phyloP scores from a whole-genome alignment of 306 rosid genomes.

The Rosa chinensis region DNA sequence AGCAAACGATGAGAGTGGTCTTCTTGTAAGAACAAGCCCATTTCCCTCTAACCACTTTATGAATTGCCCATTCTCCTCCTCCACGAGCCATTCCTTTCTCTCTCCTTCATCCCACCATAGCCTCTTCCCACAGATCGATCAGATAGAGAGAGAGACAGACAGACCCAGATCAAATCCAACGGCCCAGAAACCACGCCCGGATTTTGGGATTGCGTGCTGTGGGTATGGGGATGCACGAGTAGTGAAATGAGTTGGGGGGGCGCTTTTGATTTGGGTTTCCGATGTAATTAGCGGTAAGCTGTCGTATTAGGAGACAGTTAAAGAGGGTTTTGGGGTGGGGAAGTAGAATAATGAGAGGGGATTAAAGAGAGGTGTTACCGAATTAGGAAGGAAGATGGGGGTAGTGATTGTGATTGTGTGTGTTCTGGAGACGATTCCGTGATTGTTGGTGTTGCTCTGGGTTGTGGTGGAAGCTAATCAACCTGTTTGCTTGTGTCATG shows the following conservation, averaged over 20 bases:
- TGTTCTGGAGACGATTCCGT: slow-evolving; percentile 25
- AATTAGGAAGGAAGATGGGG: not conserved
- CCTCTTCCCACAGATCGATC: slow-evolving; percentile 24
- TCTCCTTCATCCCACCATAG: slow-evolving; percentile 86
- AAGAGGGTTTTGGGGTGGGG: no score
- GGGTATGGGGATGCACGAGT: not conserved
- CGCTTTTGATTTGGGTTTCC: slow-evolving; percentile 1
- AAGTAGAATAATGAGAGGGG: not conserved
- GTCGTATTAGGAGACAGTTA: not conserved
- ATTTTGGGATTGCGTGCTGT: not conserved
- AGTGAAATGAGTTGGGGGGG: slow-evolving; percentile 4
- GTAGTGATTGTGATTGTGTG: not conserved
- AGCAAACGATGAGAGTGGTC: slow-evolving; percentile 69
- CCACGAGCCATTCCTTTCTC: slow-evolving; percentile 76
- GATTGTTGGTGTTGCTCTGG: slow-evolving; percentile 24
- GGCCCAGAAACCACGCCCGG: not conserved
- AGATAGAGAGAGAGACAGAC: not conserved
- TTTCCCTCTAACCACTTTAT: slow-evolving; percentile 49
- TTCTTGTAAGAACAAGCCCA: slow-evolving; percentile 81
- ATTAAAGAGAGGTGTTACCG: not conserved
- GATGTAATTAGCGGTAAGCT: not conserved
- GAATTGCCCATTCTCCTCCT: slow-evolving; percentile 57
- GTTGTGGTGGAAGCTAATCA: slow-evolving; percentile 21
- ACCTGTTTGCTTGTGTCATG: slow-evolving; percentile 15
- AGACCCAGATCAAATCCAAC: slow-evolving; percentile 4